Evolutionary conservation across 2,329 filamentous ascomycete genomes (phyloP), one percentile per base, ranked within the genome.

Genomic region (Microsporum ferrugineum): DNA sequence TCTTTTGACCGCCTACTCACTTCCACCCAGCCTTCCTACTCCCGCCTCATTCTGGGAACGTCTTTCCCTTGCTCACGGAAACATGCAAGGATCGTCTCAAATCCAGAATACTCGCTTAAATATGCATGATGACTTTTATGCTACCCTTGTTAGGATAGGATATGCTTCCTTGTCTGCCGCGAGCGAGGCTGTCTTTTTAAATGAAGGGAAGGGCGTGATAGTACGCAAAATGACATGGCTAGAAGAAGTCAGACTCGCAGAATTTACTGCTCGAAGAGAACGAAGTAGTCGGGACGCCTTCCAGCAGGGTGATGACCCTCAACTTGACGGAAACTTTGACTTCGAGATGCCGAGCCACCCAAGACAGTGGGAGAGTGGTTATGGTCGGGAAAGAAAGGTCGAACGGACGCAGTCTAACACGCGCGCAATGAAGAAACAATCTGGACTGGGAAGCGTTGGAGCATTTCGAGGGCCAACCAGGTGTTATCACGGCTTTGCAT

Each of bases 91-190:
- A 1, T 94, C 94, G 62, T 84, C 92, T 2, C 91, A 94, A 10
- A 80, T 96, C 27, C 88, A 88, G 1, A 86, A 88, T 43, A 84
- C 96, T 41, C 84, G 86, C 10, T 83, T 97, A 60, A 89, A 86
- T 49, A 85, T 88, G 78, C 85, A 90, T 60, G 95, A 97, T 79
- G 94, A 99, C 71, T 96, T 97, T 70, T 99, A 97, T 71, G 95
- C 91, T 0, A 88, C 90, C 0, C 78, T 97, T 3, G 80, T 97
- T 2, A 86, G 91, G 63, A 84, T 90, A 39, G 94, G 94, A 0
- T 96, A 96, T 70, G 86, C 86, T 8, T 86, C 92, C 10, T 84
- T 97, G 63, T 95, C 90, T 0, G 92, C 95, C 73, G 94, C 94
- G 0, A 96, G 90, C 68, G 91, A 97, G 73, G 92, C 92, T 2